phyloP scores from a whole-genome alignment of 2,329 filamentous ascomycete species.

The Aspergillus brasiliensis region DNA sequence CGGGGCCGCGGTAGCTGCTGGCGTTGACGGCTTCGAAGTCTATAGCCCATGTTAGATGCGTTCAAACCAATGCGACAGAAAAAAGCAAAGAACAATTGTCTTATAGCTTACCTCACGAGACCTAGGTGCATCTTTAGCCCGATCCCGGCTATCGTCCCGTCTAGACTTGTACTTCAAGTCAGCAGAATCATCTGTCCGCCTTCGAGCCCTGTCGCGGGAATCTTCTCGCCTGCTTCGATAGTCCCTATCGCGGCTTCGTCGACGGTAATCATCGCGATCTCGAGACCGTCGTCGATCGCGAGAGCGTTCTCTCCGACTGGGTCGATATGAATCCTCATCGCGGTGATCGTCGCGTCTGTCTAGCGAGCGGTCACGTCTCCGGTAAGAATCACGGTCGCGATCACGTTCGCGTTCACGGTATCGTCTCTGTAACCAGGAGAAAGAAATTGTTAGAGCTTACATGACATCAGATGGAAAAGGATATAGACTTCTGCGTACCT shows the following conservation, averaged over 20 bases:
- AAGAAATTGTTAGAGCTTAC: constrained; percentile 14
- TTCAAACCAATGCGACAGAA: not conserved
- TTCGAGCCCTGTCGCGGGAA: constrained; percentile 66
- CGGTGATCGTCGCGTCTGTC: constrained; percentile 47
- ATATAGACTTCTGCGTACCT: constrained; percentile 38
- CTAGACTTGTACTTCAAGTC: constrained; percentile 68
- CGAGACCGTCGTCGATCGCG: constrained; percentile 66
- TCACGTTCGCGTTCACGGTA: constrained; percentile 53
- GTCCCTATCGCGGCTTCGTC: constrained; percentile 69
- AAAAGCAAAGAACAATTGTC: constrained; percentile 29
- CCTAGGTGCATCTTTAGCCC: constrained; percentile 54
- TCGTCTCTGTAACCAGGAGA: constrained; percentile 51
- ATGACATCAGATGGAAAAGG: not conserved
- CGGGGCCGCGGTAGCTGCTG: constrained; percentile 50
- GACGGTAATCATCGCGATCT: constrained; percentile 59
- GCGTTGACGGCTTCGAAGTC: constrained; percentile 56
- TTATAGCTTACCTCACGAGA: constrained; percentile 56
- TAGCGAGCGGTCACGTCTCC: constrained; percentile 70
- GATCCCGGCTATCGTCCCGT: constrained; percentile 66
- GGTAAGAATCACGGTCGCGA: constrained; percentile 61
- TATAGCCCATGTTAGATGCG: constrained; percentile 29
- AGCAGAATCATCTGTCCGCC: constrained; percentile 69
- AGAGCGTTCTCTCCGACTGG: constrained; percentile 62
- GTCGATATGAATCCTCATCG: constrained; percentile 66
- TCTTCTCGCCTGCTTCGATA: constrained; percentile 71